Percentiles rank a stretch among this genome's conserved stretches.
phyloP scores from a whole-genome alignment of 2,329 filamentous ascomycete genomes.

The Claviceps citrina region DNA sequence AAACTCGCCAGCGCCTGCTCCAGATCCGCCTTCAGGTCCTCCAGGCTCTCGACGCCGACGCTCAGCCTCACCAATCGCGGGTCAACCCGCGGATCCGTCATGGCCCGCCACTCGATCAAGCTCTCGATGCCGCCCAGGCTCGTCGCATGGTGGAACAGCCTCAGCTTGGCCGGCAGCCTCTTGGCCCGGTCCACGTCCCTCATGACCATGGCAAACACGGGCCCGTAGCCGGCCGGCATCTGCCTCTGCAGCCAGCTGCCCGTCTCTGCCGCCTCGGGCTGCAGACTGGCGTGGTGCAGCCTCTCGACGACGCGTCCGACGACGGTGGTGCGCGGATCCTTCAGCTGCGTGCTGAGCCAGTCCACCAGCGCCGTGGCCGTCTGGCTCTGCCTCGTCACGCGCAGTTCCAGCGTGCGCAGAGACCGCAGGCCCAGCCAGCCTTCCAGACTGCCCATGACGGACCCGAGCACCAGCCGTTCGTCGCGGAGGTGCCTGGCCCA shows the following conservation, averaged over 20 bases:
- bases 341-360: constrained; percentile 48
- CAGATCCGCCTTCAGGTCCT: constrained; percentile 69
- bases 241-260: constrained; percentile 63
- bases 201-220: constrained; percentile 68
- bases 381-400: constrained; percentile 60
- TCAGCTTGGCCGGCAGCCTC: constrained; percentile 59
- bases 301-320: constrained; percentile 41
- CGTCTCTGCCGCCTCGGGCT: constrained; percentile 42
- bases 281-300: constrained; percentile 66
- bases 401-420: constrained; percentile 69
- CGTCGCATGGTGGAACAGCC: constrained; percentile 86
- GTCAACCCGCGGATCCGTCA: constrained; percentile 66
- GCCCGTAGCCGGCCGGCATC: constrained; percentile 83
- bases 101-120: constrained; percentile 87
- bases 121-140: constrained; percentile 89
- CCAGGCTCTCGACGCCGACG: constrained; percentile 71
- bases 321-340: constrained; percentile 18
- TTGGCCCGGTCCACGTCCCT: constrained; percentile 45
- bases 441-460: constrained; percentile 78
- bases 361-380: constrained; percentile 54
- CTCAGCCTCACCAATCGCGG: constrained; percentile 62
- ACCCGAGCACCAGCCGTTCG: constrained; percentile 66
- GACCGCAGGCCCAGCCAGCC: constrained; percentile 83
- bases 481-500: constrained; percentile 46
- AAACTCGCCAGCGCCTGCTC: constrained; percentile 48